Evolutionary conservation across 352 stramenopile genomes (phyloP), one percentile per base, ranked within the genome.

Genomic region (Globisporangium heterothallicum): DNA sequence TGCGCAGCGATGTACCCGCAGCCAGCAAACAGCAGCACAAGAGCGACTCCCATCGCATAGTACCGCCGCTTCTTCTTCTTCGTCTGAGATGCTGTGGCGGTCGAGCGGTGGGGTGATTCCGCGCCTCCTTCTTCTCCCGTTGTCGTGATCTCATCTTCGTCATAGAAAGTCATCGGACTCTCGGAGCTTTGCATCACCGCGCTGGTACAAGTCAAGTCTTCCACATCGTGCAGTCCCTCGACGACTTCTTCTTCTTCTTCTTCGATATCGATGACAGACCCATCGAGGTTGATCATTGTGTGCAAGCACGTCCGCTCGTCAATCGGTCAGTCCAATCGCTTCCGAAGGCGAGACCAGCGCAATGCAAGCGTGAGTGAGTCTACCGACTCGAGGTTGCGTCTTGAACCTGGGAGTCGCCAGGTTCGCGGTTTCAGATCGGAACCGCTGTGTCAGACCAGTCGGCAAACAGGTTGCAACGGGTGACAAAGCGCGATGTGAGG

Each of bases 101-200:
- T n/a, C 6, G 14, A 16, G 14, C 18, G 4, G 25, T 52, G 22
- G n/a, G n/a, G n/a, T n/a, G n/a, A n/a, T n/a, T n/a, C n/a, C n/a
- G n/a, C n/a, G 22, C n/a, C 6, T 19, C 13, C 24, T 30, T 4
- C 41, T n/a, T 10, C 42, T 22, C 4, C 27, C 50, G 7, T n/a
- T 21, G 2, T 19, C n/a, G 35, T 47, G 26, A 38, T 38, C 13
- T 59, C 52, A 13, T 58, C 43, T 24, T 53, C 44, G 25, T 59
- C 53, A 26, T 48, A n/a, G 18, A 53, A 2, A 4, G 35, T 53
- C 4, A 38, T 26, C 8, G 52, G 34, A 34, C 52, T 42, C 43
- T 40, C 52, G 43, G 42, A 48, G 52, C 52, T 53, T 25, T 48
- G 52, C 52, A 59, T 36, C 32, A 58, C 47, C 16, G 43, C 40